Conservation (phyloP, 2,329 filamentous ascomycete genomes). For the Microsporum canis region DNA sequence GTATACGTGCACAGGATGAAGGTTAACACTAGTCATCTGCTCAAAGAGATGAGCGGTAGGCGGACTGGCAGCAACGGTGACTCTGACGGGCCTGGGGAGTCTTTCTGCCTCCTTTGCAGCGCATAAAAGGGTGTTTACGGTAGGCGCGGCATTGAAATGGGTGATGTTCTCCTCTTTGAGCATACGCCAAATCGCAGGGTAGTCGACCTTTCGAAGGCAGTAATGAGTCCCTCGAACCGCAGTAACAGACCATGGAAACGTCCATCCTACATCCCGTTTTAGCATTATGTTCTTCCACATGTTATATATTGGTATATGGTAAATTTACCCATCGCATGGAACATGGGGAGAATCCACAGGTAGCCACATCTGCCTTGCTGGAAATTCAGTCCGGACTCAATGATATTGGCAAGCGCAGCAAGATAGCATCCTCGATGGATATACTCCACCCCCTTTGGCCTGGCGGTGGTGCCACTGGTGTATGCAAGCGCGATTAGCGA, state of each 20-base stretch:
- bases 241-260: slow-evolving; percentile 86
- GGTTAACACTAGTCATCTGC: slow-evolving; percentile 78
- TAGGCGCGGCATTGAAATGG: slow-evolving; percentile 92
- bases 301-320: not conserved
- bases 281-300: not conserved
- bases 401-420: slow-evolving; percentile 69
- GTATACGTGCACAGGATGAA: slow-evolving; percentile 87
- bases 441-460: slow-evolving; percentile 85
- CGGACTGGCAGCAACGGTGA: slow-evolving; percentile 86
- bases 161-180: slow-evolving; percentile 79
- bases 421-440: slow-evolving; percentile 83
- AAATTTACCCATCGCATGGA: slow-evolving; percentile 47
- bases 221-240: slow-evolving; percentile 90
- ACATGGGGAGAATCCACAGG: slow-evolving; percentile 89
- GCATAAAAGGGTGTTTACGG: slow-evolving; percentile 88
- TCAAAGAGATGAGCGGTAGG: slow-evolving; percentile 85
- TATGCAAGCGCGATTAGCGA: slow-evolving; percentile 78
- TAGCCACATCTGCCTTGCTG: slow-evolving; percentile 62
- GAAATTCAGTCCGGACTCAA: slow-evolving; percentile 76
- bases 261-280: slow-evolving; percentile 46
- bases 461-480: slow-evolving; percentile 83
- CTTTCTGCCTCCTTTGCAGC: slow-evolving; percentile 61
- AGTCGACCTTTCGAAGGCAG: slow-evolving; percentile 89
- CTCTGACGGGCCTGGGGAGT: slow-evolving; percentile 60
- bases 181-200: slow-evolving; percentile 80